phyloP scores from a whole-genome alignment of 495 filamentous ascomycete species.

The Lasiosphaeris hirsuta region DNA sequence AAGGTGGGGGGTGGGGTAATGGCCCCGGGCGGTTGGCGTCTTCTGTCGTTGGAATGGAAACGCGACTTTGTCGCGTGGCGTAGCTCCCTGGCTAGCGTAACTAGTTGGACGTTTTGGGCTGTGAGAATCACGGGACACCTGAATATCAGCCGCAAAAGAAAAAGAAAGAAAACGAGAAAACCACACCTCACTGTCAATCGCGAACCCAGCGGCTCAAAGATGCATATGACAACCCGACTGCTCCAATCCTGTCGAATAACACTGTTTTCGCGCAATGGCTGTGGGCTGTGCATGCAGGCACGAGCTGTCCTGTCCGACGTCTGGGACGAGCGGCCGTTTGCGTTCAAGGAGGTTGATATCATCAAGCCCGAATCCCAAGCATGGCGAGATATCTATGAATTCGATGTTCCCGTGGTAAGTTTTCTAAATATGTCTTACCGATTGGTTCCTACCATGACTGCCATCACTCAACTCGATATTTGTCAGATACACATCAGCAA shows the following conservation, averaged over 20 bases:
- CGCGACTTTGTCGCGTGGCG: too few species aligned
- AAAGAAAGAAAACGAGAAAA: too few species aligned
- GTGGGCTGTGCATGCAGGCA: slow-evolving; percentile 74
- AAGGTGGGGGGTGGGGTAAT: slow-evolving; percentile 22
- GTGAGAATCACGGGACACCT: too few species aligned
- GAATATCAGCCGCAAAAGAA: too few species aligned
- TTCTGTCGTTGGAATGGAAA: too few species aligned
- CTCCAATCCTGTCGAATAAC: slow-evolving; percentile 67
- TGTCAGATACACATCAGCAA: slow-evolving; percentile 64
- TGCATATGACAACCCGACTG: slow-evolving; percentile 42
- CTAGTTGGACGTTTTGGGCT: too few species aligned
- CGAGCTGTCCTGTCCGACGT: slow-evolving; percentile 68
- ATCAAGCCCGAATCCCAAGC: slow-evolving; percentile 58
- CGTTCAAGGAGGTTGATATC: slow-evolving; percentile 77
- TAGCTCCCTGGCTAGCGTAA: too few species aligned
- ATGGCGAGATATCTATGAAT: slow-evolving; percentile 84
- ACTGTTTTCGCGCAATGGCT: slow-evolving; percentile 76
- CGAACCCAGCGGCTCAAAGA: slow-evolving; percentile 15
- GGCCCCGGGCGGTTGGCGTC: background rate
- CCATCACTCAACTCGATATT: background rate
- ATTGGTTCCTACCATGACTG: background rate
- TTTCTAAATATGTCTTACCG: background rate
- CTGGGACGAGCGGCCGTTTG: slow-evolving; percentile 65
- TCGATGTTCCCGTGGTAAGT: slow-evolving; percentile 80
- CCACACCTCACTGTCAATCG: background rate